These are phyloP conservation scores for Coniferiporia sulphurascens DNA, from an alignment of 1,284 basidiomycete genomes.

Conservation along the genomic window DNA sequence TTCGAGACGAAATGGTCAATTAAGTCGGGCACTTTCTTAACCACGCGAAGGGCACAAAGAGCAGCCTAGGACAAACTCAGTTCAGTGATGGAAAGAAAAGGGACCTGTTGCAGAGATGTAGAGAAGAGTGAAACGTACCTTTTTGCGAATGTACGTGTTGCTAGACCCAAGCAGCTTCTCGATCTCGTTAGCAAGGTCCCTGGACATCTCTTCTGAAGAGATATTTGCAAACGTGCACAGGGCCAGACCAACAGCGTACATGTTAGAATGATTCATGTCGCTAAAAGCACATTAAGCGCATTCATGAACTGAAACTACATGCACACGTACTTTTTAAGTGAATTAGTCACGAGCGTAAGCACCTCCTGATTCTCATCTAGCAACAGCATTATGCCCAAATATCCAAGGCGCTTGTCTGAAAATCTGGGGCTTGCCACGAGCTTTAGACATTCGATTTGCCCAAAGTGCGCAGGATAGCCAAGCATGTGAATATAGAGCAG, in stretches of 20 bases:
- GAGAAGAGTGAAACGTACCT: conserved; percentile 45
- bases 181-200: conserved; percentile 94
- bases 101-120: not conserved
- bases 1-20: conserved; percentile 90
- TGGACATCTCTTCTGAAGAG: conserved; percentile 97
- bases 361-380: conserved; percentile 99
- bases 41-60: conserved; percentile 92
- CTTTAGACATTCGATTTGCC: conserved; percentile 99
- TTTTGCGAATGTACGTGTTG: conserved; percentile 99
- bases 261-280: conserved; percentile 99
- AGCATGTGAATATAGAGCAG: conserved; percentile 99
- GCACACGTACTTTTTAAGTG: conserved; percentile 87
- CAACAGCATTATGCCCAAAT: conserved; percentile 96
- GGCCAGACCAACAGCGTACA: conserved; percentile 97
- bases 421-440: conserved; percentile 98
- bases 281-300: conserved; percentile 38
- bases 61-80: conserved; percentile 60
- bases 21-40: conserved; percentile 96
- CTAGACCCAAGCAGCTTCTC: conserved; percentile 96
- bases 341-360: conserved; percentile 95
- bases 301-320: conserved; percentile 13
- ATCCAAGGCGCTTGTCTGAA: conserved; percentile 95
- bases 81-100: not conserved
- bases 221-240: conserved; percentile 99
- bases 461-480: conserved; percentile 98